Conservation (phyloP, 805 yeast genomes). For the Metschnikowia lunata region DNA sequence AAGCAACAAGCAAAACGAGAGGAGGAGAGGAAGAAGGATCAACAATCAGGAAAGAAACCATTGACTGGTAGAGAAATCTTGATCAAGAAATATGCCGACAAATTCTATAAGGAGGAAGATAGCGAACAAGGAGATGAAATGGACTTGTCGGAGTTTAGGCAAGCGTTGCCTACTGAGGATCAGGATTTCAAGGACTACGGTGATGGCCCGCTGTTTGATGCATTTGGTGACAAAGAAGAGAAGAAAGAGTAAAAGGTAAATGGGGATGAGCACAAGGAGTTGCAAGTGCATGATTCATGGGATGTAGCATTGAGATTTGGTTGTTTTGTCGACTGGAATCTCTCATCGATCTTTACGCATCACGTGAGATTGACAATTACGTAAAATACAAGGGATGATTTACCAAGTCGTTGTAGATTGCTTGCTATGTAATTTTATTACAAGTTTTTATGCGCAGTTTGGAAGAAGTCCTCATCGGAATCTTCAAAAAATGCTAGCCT, state of each 20-base stretch:
- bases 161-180: slow-evolving; percentile 47
- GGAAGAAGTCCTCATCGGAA: slow-evolving; percentile 32
- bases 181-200: slow-evolving; percentile 65
- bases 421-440: slow-evolving; percentile 1
- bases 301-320: slow-evolving; percentile 7
- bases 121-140: slow-evolving; percentile 46
- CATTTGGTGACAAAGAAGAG: slow-evolving; percentile 7
- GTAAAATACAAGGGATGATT: slow-evolving; percentile 2
- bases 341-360: slow-evolving; percentile 7
- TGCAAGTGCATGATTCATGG: slow-evolving; percentile 1
- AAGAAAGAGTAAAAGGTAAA: neutral
- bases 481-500: slow-evolving; percentile 31
- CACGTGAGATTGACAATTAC: slow-evolving; percentile 1
- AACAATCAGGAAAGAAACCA: slow-evolving; percentile 40
- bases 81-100: slow-evolving; percentile 54
- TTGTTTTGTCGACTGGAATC: slow-evolving; percentile 1
- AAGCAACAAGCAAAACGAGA: slow-evolving; percentile 59
- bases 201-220: slow-evolving; percentile 40
- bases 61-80: slow-evolving; percentile 69
- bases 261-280: neutral
- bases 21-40: slow-evolving; percentile 31
- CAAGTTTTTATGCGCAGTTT: slow-evolving; percentile 15
- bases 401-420: too few species aligned
- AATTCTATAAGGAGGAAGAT: slow-evolving; percentile 51
- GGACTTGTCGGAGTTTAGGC: slow-evolving; percentile 57